Base-by-base conservation (phyloP, 331 rosid species). In the Pyracantha coccinea region DNA sequence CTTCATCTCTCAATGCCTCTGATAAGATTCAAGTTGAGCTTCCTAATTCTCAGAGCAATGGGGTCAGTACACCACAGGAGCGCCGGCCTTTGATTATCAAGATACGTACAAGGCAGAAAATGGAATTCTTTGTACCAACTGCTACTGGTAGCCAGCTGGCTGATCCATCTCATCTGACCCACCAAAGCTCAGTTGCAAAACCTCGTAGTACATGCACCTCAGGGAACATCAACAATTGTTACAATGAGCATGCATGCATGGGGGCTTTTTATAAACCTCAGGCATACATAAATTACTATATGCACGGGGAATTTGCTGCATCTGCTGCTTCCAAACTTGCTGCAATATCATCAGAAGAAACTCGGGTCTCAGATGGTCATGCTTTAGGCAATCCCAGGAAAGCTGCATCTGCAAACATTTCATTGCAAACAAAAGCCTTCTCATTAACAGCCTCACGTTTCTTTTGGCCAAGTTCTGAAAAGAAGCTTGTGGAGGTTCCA, bases 391-490 rank as follows among this genome's bases (percentile, higher is more conserved):
- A 79, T 80, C 74, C 82, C 32, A 89, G 86, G 85, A 92, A 89
- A 83, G 83, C 62, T 63, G 73, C 83, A 71, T 76, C 92, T 68
- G 86, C 74, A 59, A 83, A 84, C 78, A 85, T 77, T 77, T 66
- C 74, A 75, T 82, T 90, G 86, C 99, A 94, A 83, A 84, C 91
- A 75, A 94, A 92, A 82, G 96, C 99, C 23, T 94, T 94, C 80
- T 92, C 96, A 47, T 75, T 77, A 82, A 61, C 79, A 61, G 97
- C 93, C 60, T 87, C 97, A 10, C 96, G 97, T 28, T 94, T 94
- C 90, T 92, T 94, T 83, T 94, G 97, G 99, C 99, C 99, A 52
- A 86, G 86, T 78, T 85, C 85, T 77, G 99, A 94, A 76, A 94
- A 86, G 82, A 94, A 94, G 89, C 96, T 83, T 32, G 88, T 92